Evolutionary conservation across 768 basidiomycete genomes (phyloP), one percentile per base, ranked within the genome.

Genomic region (Collybia nuda): DNA sequence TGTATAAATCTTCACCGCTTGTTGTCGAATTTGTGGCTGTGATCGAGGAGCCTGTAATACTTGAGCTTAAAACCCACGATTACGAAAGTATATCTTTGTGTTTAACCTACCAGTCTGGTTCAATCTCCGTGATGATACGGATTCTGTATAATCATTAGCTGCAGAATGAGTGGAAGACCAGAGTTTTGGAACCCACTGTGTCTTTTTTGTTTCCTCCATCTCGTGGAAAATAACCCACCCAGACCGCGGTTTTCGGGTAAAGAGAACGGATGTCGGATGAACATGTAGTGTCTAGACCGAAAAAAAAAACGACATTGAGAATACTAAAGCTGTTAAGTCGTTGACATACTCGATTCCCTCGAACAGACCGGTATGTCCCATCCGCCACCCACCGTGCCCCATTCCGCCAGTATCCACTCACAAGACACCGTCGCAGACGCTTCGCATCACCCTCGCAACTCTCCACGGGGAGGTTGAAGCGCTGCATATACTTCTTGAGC

Each of bases 151-250:
- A 12, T 21, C 22, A 44, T 66, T 46, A 67, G 52, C 49, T 47
- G 43, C n/a, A 37, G 7, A 28, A 17, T 22, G n/a, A 38, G 6
- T n/a, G 5, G 19, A 19, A 32, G n/a, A 11, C 19, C 1, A 32
- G 22, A 38, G 11, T 15, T 28, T 17, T 17, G 8, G 4, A 26
- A 65, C 89, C 60, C 58, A 91, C 90, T 91, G 95, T 37, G 85
- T 86, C 63, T 94, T 97, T 57, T 93, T 95, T 0, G 97, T 98
- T 67, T 98, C 96, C 60, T 98, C 88, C 73, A 97, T 85, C 65
- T 98, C 94, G 60, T 98, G 93, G 62, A 87, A 98, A 7, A 99
- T 75, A 3, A 99, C 90, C 92, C 93, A 98, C 6, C 91, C 90
- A 1, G 88, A 88, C 19, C 85, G 80, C 7, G 97, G 90, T 61